Conservation (phyloP, 495 filamentous ascomycete species). For the Penicillium manginii region DNA sequence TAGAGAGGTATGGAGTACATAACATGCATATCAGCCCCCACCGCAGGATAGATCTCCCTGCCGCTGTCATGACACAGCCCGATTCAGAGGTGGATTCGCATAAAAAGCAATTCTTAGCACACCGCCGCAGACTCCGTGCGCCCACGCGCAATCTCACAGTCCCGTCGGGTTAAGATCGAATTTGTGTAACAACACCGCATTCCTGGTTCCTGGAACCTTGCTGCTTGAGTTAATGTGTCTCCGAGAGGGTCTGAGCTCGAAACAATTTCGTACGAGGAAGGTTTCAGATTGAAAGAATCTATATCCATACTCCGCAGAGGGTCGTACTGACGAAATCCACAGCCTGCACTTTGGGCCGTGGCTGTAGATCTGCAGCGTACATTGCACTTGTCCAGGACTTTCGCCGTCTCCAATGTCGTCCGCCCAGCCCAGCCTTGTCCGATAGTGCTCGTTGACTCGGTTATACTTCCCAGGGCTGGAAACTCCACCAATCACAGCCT, state of each 20-base stretch:
- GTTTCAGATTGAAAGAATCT: background rate
- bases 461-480: too few relatives aligned
- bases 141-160: conserved; percentile 4
- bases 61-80: too few relatives aligned
- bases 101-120: background rate
- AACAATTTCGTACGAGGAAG: background rate
- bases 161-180: conserved; percentile 6
- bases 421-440: background rate
- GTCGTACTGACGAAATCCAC: background rate
- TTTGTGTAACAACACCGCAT: conserved; percentile 7
- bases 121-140: conserved; percentile 8
- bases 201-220: conserved; percentile 7
- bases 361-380: background rate
- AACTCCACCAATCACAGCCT: too few relatives aligned
- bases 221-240: background rate
- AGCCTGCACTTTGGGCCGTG: too few relatives aligned
- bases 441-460: too few relatives aligned
- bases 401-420: background rate
- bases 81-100: too few relatives aligned
- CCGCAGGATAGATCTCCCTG: too few relatives aligned
- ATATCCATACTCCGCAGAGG: background rate
- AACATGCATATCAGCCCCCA: too few relatives aligned
- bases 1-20: too few relatives aligned
- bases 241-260: background rate
- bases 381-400: background rate